Evolutionary conservation across 1,284 basidiomycete species (phyloP).

Genomic region (Chondrostereum purpureum): DNA sequence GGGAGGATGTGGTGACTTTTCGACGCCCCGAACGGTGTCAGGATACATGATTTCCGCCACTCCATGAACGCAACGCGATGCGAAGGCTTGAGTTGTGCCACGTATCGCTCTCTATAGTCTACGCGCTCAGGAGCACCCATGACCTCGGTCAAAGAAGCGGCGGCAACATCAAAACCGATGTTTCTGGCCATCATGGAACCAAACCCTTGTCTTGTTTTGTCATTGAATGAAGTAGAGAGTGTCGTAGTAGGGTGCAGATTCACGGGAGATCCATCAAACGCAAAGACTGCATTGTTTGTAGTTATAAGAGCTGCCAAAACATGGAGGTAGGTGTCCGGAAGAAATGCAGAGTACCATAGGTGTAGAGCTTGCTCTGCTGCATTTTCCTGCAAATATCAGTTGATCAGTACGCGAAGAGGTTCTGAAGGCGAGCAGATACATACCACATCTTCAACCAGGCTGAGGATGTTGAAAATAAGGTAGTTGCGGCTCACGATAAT

Average conservation of each 20-base stretch:
- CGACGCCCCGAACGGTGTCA: background rate
- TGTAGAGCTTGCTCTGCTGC: background rate
- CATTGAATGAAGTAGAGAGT: background rate
- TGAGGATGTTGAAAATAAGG: conserved; percentile 28
- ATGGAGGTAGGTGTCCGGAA: conserved; percentile 17
- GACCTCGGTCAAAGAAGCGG: background rate
- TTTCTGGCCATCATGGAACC: conserved; percentile 17
- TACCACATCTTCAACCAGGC: background rate
- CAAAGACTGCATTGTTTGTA: background rate
- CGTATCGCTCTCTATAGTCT: conserved; percentile 7
- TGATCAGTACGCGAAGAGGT: background rate
- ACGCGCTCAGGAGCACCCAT: conserved; percentile 5
- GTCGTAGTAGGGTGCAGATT: conserved; percentile 10
- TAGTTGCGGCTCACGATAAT: conserved; percentile 29
- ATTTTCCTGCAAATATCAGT: background rate
- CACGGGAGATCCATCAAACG: background rate
- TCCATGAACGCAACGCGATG: conserved; percentile 4
- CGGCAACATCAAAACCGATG: conserved; percentile 30
- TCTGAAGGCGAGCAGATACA: background rate
- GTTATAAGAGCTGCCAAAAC: conserved; percentile 11
- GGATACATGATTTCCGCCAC: conserved; percentile 3
- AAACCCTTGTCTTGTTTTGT: no score
- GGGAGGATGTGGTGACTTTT: no score
- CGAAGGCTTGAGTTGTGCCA: background rate
- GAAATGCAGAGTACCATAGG: no score